Evolutionary conservation across 768 basidiomycete species (phyloP), one percentile per base, ranked within the genome.

Genomic region (Tricholomella constricta): DNA sequence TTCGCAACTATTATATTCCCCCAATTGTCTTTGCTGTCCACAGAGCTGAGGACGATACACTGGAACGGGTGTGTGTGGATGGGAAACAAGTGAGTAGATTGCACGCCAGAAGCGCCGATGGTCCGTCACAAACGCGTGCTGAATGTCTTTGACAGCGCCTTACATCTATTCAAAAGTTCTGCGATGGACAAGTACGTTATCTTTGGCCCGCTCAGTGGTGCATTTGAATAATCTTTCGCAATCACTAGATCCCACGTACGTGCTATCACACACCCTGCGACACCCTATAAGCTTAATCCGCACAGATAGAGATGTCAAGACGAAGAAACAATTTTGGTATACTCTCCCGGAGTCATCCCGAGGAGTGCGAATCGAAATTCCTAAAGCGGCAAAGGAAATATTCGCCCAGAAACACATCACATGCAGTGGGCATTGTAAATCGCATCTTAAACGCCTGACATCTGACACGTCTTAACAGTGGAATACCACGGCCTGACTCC

Each of bases 1-100:
- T 88, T 59, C 83, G 83, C 31, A 89, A 91, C 62, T 89, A 82
- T 58, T 91, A 85, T 50, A 79, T 93, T 8, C 91, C 91, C 0
- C 87, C 90, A 0, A 76, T 93, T 20, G 85, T 93, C 9, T 91
- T 93, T 56, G 87, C 87, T 42, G 73, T 83, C 15, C 64, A 72
- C 36, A 71, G 34, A 22, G 48, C 23, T 29, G 77, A 81, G 1
- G 84, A 88, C 23, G 84, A 80, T 2, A 72, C 76, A 3, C 80
- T 82, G 58, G 69, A 73, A 4, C 75, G 85, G 51, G 72, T 83
- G 5, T 91, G 89, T 51, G 88, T 91, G 2, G 91, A 93, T 60
- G 91, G 91, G 5, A 93, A 93, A 61, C 91, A 93, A 80, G 89
- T 72, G 75, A 69, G 71, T 75, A 73, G 75, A 75, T 78, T 46